Evolutionary conservation across 2,329 filamentous ascomycete species (phyloP).

Genomic region (Fusarium sterilihyphosum): DNA sequence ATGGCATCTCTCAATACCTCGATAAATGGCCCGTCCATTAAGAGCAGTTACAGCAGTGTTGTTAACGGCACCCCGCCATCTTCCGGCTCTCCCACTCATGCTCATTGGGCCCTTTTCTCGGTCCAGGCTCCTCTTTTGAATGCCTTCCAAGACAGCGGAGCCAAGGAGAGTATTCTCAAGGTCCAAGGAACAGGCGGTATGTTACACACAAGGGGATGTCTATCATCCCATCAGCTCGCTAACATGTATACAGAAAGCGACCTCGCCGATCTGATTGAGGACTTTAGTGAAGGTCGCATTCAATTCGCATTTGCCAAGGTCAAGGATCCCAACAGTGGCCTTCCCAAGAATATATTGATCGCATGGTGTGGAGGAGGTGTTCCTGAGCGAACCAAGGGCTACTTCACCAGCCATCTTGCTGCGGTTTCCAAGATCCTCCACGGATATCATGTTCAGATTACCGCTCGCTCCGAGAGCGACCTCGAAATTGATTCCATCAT

Average conservation of each 20-base stretch:
- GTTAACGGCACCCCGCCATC: slow-evolving; percentile 62
- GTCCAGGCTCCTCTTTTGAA: slow-evolving; percentile 92
- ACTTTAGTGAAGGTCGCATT: slow-evolving; percentile 95
- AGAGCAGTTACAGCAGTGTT: slow-evolving; percentile 76
- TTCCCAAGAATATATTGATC: slow-evolving; percentile 93
- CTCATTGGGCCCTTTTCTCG: slow-evolving; percentile 92
- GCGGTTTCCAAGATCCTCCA: slow-evolving; percentile 92
- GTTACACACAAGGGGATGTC: slow-evolving; percentile 16
- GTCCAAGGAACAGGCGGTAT: slow-evolving; percentile 90
- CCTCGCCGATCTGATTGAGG: slow-evolving; percentile 87
- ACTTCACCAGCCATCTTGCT: slow-evolving; percentile 94
- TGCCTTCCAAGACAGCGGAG: slow-evolving; percentile 86
- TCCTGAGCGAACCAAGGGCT: slow-evolving; percentile 97
- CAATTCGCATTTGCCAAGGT: slow-evolving; percentile 98
- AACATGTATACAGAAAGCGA: slow-evolving; percentile 77
- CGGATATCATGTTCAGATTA: slow-evolving; percentile 98
- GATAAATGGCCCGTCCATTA: slow-evolving; percentile 83
- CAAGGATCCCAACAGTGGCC: slow-evolving; percentile 88
- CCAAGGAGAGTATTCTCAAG: slow-evolving; percentile 95
- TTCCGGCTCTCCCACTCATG: slow-evolving; percentile 80
- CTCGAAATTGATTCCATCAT: slow-evolving; percentile 88
- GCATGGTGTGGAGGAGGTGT: slow-evolving; percentile 98
- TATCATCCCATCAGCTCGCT: slow-evolving; percentile 15
- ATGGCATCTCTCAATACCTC: slow-evolving; percentile 88
- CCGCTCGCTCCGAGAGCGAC: slow-evolving; percentile 89